phyloP scores from a whole-genome alignment of 2,329 filamentous ascomycete genomes.

The Aureobasidium sp. region DNA sequence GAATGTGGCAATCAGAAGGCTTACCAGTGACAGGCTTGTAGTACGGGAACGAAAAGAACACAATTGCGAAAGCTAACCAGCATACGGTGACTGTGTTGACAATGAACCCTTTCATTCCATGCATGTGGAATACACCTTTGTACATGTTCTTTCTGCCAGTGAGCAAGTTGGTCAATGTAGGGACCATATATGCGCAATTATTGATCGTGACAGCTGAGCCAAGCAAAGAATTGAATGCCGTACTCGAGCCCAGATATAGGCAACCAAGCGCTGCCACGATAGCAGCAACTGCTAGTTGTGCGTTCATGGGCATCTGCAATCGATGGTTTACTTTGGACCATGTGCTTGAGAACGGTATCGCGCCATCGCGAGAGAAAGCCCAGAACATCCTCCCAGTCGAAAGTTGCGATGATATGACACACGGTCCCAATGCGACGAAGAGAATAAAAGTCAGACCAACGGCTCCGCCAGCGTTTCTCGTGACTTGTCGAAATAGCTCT shows the following conservation, averaged over 20 bases:
- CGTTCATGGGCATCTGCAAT: conserved; percentile 17
- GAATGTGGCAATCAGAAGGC: neutral
- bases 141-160: conserved; percentile 9
- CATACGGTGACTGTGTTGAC: conserved; percentile 5
- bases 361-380: conserved; percentile 42
- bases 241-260: conserved; percentile 17
- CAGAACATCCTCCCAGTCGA: conserved; percentile 33
- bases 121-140: conserved; percentile 7
- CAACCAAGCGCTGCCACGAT: conserved; percentile 18
- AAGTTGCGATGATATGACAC: conserved; percentile 34
- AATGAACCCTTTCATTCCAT: neutral
- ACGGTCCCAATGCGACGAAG: conserved; percentile 39
- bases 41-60: conserved; percentile 42
- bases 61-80: conserved; percentile 32
- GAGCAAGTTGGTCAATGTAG: conserved; percentile 1
- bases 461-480: conserved; percentile 35
- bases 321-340: conserved; percentile 9
- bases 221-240: conserved; percentile 18
- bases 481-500: conserved; percentile 43
- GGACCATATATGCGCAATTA: conserved; percentile 7
- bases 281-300: conserved; percentile 17
- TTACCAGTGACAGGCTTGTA: conserved; percentile 30
- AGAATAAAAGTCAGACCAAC: conserved; percentile 39
- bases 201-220: conserved; percentile 9
- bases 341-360: conserved; percentile 15